These are phyloP conservation scores for Syzygium oleosum DNA, from an alignment of 345 rosid species.

Conservation along the genomic window DNA sequence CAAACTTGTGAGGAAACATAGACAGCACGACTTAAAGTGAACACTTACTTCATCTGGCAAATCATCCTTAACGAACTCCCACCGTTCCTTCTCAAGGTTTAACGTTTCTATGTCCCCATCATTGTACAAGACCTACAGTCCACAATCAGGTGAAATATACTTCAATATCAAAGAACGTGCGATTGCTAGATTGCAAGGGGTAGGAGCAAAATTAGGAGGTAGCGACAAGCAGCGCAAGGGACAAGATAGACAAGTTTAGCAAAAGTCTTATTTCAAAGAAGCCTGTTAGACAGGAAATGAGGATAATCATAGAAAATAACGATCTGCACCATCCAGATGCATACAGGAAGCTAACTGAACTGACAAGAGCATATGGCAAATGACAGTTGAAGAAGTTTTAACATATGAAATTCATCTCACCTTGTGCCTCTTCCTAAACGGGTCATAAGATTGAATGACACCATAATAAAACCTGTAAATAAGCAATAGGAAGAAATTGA, in stretches of 20 bases:
- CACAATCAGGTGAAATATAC: not conserved
- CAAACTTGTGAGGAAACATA: not conserved
- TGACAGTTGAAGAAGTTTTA: not conserved
- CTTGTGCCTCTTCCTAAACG: not conserved
- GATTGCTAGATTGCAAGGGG: not conserved
- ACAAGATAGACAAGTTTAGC: not conserved
- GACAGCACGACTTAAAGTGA: not conserved
- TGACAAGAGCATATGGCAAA: not conserved
- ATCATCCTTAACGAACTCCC: not conserved
- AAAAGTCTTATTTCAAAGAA: not conserved
- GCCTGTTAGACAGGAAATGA: not conserved
- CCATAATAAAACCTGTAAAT: conserved; percentile 1
- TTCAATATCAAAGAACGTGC: not conserved
- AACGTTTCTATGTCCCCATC: not conserved
- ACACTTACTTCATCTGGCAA: not conserved
- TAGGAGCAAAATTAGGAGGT: not conserved
- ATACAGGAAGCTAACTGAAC: not conserved
- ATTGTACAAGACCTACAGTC: not conserved
- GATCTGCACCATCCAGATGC: not conserved
- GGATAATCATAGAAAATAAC: not conserved
- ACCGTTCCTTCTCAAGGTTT: not conserved
- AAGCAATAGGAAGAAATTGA: not conserved
- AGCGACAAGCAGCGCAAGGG: not conserved
- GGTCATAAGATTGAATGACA: not conserved
- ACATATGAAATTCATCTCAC: not conserved